These are phyloP conservation scores for Apophysomyces sp. DNA, from an alignment of 371 early-diverging fungal species.

Conservation along the genomic window DNA sequence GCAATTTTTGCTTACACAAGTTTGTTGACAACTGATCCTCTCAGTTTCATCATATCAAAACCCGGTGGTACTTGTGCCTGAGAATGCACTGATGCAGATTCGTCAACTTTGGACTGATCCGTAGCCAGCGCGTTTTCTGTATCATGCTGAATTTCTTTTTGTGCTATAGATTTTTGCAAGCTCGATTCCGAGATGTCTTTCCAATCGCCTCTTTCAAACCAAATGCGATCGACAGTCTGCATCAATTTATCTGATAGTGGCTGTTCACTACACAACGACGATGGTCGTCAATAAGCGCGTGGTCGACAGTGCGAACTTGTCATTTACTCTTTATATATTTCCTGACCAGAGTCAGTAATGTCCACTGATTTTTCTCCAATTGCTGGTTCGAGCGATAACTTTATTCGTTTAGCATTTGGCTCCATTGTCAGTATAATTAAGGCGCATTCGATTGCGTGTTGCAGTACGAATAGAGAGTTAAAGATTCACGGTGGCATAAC, in stretches of 20 bases:
- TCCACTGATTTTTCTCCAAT: slow-evolving; percentile 50
- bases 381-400: slow-evolving; percentile 54
- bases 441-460: no score
- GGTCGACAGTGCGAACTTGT: not conserved
- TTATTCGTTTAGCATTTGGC: slow-evolving; percentile 45
- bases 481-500: no score
- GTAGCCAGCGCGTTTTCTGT: slow-evolving; percentile 3
- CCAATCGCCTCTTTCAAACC: slow-evolving; percentile 56
- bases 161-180: slow-evolving; percentile 21
- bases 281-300: not conserved
- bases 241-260: slow-evolving; percentile 55
- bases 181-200: slow-evolving; percentile 51
- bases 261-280: slow-evolving; percentile 37
- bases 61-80: slow-evolving; percentile 21
- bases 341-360: slow-evolving; percentile 56
- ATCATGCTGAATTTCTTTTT: slow-evolving; percentile 9
- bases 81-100: slow-evolving; percentile 2
- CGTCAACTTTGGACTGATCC: not conserved
- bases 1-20: slow-evolving; percentile 30
- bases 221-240: slow-evolving; percentile 55
- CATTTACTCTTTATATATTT: slow-evolving; percentile 54
- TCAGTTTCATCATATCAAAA: slow-evolving; percentile 36
- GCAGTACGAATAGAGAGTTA: no score
- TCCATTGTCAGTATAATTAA: not conserved
- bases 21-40: slow-evolving; percentile 45